Evolutionary conservation across 78 protist genomes (phyloP).

Genomic region (Isochrysis galbana): DNA sequence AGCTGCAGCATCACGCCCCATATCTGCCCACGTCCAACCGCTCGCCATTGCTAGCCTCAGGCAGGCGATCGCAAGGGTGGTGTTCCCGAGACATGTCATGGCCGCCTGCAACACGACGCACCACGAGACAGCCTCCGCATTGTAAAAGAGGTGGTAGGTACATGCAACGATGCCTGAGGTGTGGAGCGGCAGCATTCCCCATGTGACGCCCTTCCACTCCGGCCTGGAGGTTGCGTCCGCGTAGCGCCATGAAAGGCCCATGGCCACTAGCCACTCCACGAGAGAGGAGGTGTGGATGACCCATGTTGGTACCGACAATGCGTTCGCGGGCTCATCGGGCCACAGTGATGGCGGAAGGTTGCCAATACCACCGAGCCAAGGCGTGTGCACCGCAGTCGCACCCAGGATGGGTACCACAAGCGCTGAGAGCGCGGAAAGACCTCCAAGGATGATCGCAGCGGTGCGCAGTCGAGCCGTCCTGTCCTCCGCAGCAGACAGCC

Average conservation of each 20-base stretch:
- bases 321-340: constrained; percentile 46
- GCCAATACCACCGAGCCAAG: constrained; percentile 28
- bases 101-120: background rate
- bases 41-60: background rate
- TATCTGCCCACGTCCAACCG: constrained; percentile 16
- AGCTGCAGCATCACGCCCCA: background rate
- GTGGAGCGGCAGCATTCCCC: constrained; percentile 54
- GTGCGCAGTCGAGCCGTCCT: background rate
- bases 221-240: background rate
- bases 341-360: background rate
- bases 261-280: constrained; percentile 25
- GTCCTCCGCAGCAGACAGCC: background rate
- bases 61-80: background rate
- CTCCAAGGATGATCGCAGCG: background rate
- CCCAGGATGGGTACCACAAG: background rate
- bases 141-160: constrained; percentile 55
- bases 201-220: constrained; percentile 1
- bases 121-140: background rate
- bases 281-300: constrained; percentile 5
- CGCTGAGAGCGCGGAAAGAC: background rate
- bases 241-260: background rate
- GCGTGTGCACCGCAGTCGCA: background rate
- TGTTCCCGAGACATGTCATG: constrained; percentile 1
- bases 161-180: constrained; percentile 42
- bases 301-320: constrained; percentile 47